Evolutionary conservation across 2,329 filamentous ascomycete species (phyloP), one percentile per base, ranked within the genome.

Genomic region (Paecilomyces variotii): DNA sequence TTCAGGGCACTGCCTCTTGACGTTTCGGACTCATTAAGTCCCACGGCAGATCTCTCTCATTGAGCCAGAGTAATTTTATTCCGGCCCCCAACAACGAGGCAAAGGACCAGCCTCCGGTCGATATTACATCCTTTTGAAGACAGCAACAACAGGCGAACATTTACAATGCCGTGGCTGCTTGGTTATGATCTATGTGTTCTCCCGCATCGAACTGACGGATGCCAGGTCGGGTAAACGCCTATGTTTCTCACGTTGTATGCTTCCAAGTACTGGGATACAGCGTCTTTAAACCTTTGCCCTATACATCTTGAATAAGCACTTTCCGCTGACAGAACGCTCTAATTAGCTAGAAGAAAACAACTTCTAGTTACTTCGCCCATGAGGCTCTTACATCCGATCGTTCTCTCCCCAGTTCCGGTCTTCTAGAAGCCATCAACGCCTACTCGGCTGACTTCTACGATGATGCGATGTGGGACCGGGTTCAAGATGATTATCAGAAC

Each of bases 121-220:
- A 35, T 19, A 53, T 60, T 49, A 26, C 60, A 14, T 59, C 57
- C 25, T 26, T 55, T 35, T 62, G 51, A 35, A 62, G 59, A 49
- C 60, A 58, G 25, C 72, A 68, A 60, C 77, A 77, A 30, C 65
- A 67, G 58, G 73, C 76, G 6, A 84, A 75, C 34, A 64, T 86
- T 11, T 86, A 83, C 63, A 83, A 86, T 77, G 82, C 81, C 49
- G 79, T 85, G 54, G 82, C 82, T 61, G 81, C 82, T 82, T 65
- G 60, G 65, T 58, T 34, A 2, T 25, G 25, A 25, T 56, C 19
- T 54, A 2, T 30, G 28, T 30, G 28, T 30, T 30, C 28, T 4
- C 19, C 39, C 28, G 9, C 28, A 30, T 56, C 64, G 66, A 35
- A 67, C 52, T 12, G 32, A 45, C 45, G 24, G 62, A 76, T 81